Conservation (phyloP, 192 early-diverging fungal genomes). For the Mortierella hygrophila region DNA sequence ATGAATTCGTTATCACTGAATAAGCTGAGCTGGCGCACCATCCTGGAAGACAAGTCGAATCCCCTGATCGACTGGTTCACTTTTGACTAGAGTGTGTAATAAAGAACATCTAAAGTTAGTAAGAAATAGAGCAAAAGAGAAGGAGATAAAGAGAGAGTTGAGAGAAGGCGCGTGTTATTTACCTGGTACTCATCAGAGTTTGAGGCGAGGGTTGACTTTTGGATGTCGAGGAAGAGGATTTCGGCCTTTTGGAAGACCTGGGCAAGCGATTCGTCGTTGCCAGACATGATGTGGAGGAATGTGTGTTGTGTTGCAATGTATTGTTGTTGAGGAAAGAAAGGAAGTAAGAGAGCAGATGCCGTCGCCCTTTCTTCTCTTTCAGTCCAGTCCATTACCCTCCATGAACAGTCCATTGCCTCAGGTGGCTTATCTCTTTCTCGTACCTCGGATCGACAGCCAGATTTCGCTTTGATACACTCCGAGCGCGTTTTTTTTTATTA, state of each 20-base stretch:
- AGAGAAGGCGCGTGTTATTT: not conserved
- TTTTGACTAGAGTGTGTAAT: constrained; percentile 51
- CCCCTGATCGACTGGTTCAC: constrained; percentile 62
- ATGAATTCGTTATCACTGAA: constrained; percentile 91
- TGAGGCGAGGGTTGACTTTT: constrained; percentile 38
- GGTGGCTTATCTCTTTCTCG: not conserved
- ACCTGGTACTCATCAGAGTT: constrained; percentile 55
- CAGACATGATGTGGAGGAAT: constrained; percentile 22
- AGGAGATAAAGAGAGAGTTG: too few relatives aligned
- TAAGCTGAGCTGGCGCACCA: constrained; percentile 73
- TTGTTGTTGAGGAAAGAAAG: not conserved
- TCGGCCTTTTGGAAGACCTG: constrained; percentile 52
- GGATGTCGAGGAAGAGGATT: constrained; percentile 35
- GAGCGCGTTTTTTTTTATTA: constrained; percentile 1
- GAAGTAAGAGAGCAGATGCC: not conserved
- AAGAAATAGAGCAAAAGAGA: not conserved
- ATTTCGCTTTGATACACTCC: not conserved
- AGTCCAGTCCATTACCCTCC: not conserved
- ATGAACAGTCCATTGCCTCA: not conserved
- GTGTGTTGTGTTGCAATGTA: not conserved
- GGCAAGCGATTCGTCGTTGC: constrained; percentile 32
- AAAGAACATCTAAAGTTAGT: not conserved
- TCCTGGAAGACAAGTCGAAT: constrained; percentile 58
- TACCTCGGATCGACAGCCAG: not conserved
- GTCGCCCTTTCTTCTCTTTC: not conserved